These are phyloP conservation scores for Acanthamoeba castellanii DNA, from an alignment of 208 protist genomes.

Conservation along the genomic window DNA sequence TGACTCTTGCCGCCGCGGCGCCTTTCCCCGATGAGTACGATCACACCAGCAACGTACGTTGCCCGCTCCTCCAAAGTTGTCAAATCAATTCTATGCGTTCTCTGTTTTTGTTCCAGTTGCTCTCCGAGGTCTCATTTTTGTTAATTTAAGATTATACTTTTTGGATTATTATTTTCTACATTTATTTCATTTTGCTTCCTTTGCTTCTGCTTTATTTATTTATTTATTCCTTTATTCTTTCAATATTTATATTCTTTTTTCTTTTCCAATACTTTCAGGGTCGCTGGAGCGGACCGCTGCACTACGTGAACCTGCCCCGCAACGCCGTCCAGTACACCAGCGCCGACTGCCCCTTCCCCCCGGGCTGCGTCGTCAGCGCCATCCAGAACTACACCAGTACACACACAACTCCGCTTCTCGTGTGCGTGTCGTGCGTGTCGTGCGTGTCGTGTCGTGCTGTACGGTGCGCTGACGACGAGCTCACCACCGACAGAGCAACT, in stretches of 20 bases:
- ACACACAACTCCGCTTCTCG: background rate
- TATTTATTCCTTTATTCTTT: background rate
- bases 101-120: too few species aligned
- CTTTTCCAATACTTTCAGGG: slow-evolving; percentile 4
- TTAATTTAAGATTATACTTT: background rate
- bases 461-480: too few species aligned
- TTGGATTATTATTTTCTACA: background rate
- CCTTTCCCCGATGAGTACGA: slow-evolving; percentile 75
- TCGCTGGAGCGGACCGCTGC: slow-evolving; percentile 52
- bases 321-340: slow-evolving; percentile 59
- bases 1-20: slow-evolving; percentile 23
- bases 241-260: background rate
- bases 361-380: slow-evolving; percentile 69
- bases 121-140: too few species aligned
- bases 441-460: background rate
- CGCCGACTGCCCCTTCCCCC: slow-evolving; percentile 62
- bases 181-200: background rate
- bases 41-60: slow-evolving; percentile 43
- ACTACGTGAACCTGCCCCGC: slow-evolving; percentile 72
- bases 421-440: background rate
- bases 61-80: background rate
- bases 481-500: background rate
- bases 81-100: too few species aligned
- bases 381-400: slow-evolving; percentile 77
- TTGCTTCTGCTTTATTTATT: background rate